Evolutionary conservation across 106 monocot genomes (phyloP).

Genomic region (Cymbidium sinense): DNA sequence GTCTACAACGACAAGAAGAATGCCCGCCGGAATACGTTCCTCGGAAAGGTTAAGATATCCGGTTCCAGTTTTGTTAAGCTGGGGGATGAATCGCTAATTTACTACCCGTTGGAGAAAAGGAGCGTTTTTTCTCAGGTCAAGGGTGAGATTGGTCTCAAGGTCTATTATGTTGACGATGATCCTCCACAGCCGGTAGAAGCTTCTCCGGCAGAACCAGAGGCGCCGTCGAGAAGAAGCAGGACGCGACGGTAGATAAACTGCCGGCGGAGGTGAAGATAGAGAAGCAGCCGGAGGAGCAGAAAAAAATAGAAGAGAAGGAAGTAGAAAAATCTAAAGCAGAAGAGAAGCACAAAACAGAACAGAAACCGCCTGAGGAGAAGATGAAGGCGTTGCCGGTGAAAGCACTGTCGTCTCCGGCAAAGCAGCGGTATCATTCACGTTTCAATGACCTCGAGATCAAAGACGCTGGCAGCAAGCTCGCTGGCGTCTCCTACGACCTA

Average conservation of each 20-base stretch:
- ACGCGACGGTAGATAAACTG: too few species aligned
- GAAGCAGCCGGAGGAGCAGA: conserved; percentile 1
- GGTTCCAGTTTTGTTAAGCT: conserved; percentile 46
- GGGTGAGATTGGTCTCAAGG: conserved; percentile 56
- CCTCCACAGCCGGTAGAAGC: conserved; percentile 10
- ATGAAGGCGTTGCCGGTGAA: background rate
- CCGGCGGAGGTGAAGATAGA: background rate
- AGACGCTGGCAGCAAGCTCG: conserved; percentile 10
- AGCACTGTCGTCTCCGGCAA: conserved; percentile 25
- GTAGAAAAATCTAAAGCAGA: background rate
- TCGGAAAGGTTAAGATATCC: conserved; percentile 63
- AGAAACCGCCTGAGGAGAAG: background rate
- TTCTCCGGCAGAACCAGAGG: conserved; percentile 1
- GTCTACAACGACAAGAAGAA: conserved; percentile 52
- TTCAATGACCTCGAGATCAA: conserved; percentile 37
- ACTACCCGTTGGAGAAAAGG: conserved; percentile 86
- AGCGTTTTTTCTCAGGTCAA: conserved; percentile 67
- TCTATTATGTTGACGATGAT: conserved; percentile 56
- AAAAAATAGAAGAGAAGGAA: conserved; percentile 6
- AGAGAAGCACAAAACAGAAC: background rate
- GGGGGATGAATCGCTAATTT: conserved; percentile 76
- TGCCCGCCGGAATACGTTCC: conserved; percentile 50
- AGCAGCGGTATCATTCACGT: conserved; percentile 10
- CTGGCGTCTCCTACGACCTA: conserved; percentile 48
- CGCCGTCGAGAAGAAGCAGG: conserved; percentile 9